Evolutionary conservation across 495 filamentous ascomycete species (phyloP), one percentile per base, ranked within the genome.

Genomic region (Chaetomidium leptoderma): DNA sequence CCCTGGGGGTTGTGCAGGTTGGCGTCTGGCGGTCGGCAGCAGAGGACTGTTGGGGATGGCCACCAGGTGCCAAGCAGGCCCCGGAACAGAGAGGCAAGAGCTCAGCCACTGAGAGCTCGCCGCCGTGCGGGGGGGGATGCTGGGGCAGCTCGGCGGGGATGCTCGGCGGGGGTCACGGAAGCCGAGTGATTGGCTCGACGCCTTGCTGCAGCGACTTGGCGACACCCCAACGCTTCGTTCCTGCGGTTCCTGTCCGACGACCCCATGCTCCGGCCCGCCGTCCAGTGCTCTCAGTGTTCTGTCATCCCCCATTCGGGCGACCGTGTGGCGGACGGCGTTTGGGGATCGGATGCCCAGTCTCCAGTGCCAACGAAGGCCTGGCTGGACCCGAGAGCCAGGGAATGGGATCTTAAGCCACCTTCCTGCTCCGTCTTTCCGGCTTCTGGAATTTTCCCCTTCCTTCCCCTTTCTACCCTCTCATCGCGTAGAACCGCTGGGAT

Each of bases 401-500:
- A 7, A 19, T 26, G 42, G 6, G 13, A 27, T 40, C 32, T 53
- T 50, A 51, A 56, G 26, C 37, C 58, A n/a, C n/a, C n/a, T n/a
- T n/a, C 58, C 21, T 50, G 58, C n/a, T 52, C 53, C n/a, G 8
- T 53, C 47, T 21, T 16, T 43, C 39, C 23, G 24, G 40, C 23
- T 57, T 57, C 53, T 48, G 36, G 44, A 43, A 13, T 36, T 45
- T 42, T 53, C 54, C 46, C 33, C 37, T 35, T 43, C 30, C 49
- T 17, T 51, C 47, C 26, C 32, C 19, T 57, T 29, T 35, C 44
- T 32, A 27, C 37, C 30, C 19, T 36, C 16, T 54, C 35, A 36
- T 26, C 32, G 52, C 42, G 48, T 53, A 19, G 21, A 50, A 14
- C 55, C 60, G 55, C 55, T 63, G 60, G 54, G 30, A 24, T 23